Base-by-base conservation (phyloP, 78 protist genomes). In the Bodo saltans region DNA sequence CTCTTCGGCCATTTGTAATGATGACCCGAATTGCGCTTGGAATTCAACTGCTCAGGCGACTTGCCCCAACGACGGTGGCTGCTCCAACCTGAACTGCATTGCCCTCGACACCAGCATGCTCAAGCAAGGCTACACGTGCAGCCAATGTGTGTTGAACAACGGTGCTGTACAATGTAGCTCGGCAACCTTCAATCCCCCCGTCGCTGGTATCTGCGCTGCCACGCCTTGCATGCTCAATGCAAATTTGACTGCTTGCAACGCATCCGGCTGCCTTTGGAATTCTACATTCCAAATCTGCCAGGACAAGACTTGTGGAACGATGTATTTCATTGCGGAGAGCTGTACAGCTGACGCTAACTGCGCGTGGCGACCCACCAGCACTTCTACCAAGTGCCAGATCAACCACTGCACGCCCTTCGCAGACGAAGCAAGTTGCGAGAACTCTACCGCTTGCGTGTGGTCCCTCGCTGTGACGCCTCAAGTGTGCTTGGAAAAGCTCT, bases 51-150 rank as follows among this genome's bases (percentile, higher is more conserved):
- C 8, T 67, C 3, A 30, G 67, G 38, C 3, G 69, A 25, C 12
- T 26, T 76, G 81, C 81, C 42, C 12, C 35, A 38, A 76, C 81
- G 25, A 23, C 81, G 67, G 25, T 39, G 12, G 81, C 53, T 23
- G 12, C 81, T 38, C 39, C 38, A 33, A 39, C 81, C 60, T 47
- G 60, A 69, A 69, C 72, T 30, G 29, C 72, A 3, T 30, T 30
- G 72, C 21, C 38, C 72, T 69, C 39, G 33, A 30, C 39, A 30
- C 4, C 39, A 30, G 29, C 32, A 69, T 21, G 38, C 39, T 30
- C 32, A 3, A 12, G 38, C 38, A 69, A 23, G 72, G 72, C 72
- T 27, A 69, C 72, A 30, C 72, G 35, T 27, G 35, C 35, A 74
- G 52, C 34, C 4, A n/a, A 21, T 27, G 79, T 28, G 8, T 4